Conservation (phyloP, 2,329 filamentous ascomycete species). For the Chaetomium globosum region DNA sequence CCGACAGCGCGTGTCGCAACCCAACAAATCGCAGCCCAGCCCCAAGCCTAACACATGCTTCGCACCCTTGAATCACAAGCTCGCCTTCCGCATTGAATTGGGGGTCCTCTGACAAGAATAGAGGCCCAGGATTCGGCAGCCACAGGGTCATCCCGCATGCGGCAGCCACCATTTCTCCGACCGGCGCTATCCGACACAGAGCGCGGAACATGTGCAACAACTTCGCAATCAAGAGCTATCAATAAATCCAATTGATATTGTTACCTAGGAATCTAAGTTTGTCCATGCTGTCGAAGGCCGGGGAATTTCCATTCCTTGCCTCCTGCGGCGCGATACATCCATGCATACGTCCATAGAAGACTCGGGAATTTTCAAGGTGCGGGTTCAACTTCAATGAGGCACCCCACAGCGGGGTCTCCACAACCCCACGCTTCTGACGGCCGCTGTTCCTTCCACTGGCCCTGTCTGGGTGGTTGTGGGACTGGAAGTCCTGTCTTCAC, state of each 20-base stretch:
- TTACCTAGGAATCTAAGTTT: too few species aligned
- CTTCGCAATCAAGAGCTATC: background rate
- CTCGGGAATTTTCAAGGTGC: background rate
- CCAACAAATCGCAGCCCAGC: background rate
- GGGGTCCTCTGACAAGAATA: background rate
- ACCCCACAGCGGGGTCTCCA: slow-evolving; percentile 9
- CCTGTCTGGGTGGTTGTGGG: background rate
- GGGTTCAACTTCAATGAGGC: background rate
- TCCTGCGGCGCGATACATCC: too few species aligned
- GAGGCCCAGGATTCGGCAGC: slow-evolving; percentile 12
- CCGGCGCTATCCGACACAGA: slow-evolving; percentile 8
- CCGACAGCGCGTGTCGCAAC: background rate
- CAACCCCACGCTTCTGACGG: slow-evolving; percentile 20
- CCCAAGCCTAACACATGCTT: background rate
- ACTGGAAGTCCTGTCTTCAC: slow-evolving; percentile 22
- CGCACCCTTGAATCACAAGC: background rate
- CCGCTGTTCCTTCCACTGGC: background rate
- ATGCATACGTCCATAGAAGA: too few species aligned
- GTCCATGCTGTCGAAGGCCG: background rate
- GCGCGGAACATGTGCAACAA: background rate
- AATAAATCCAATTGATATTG: too few species aligned
- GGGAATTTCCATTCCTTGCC: background rate
- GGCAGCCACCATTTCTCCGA: background rate
- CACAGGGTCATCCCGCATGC: slow-evolving; percentile 16
- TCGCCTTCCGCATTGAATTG: background rate